These are phyloP conservation scores for Camellia granthamiana DNA, from an alignment of 148 eudicot genomes.

Conservation along the genomic window DNA sequence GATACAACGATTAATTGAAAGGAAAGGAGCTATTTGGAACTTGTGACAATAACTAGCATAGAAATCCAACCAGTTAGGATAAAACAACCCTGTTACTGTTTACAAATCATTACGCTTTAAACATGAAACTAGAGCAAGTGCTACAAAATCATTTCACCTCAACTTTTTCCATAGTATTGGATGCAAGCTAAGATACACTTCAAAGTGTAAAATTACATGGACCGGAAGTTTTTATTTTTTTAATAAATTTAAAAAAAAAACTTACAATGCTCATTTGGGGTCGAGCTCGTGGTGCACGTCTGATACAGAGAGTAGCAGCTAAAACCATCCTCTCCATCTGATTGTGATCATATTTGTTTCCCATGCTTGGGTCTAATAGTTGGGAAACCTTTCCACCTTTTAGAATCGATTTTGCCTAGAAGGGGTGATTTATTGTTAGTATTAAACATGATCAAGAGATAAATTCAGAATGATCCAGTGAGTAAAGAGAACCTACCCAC, in stretches of 20 bases:
- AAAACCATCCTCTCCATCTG: constrained; percentile 78
- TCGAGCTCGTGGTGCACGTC: constrained; percentile 71
- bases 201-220: neutral
- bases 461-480: neutral
- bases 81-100: neutral
- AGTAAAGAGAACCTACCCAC: constrained; percentile 36
- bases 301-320: constrained; percentile 84
- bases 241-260: neutral
- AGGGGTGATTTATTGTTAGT: neutral
- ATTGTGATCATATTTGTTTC: constrained; percentile 39
- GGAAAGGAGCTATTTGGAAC: neutral
- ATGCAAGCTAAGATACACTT: neutral
- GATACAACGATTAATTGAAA: neutral
- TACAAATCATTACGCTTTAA: neutral
- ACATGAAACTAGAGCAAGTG: neutral
- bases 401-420: constrained; percentile 74
- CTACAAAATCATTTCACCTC: neutral
- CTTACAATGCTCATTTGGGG: constrained; percentile 70
- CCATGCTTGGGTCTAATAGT: constrained; percentile 63
- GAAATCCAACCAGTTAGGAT: neutral
- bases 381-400: constrained; percentile 53
- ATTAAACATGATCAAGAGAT: neutral
- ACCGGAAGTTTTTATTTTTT: neutral
- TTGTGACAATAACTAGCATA: neutral
- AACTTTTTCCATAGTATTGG: neutral